Conservation (phyloP, 2,329 filamentous ascomycete genomes). For the Aspergillus versicolor region DNA sequence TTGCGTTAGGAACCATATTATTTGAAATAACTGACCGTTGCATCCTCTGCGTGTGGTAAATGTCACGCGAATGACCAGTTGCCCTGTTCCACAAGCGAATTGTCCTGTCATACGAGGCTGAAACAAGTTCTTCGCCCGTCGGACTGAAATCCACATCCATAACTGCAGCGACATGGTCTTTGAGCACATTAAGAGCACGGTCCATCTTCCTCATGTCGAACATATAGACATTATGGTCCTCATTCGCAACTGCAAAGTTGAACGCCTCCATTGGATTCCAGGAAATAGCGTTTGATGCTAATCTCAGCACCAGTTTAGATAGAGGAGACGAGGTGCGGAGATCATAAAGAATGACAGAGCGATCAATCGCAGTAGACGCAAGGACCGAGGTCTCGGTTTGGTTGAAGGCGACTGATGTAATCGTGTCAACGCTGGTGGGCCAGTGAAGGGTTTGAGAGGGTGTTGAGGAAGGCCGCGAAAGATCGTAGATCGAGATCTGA, state of each 20-base stretch:
- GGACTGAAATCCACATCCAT: slow-evolving; percentile 97
- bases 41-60: slow-evolving; percentile 98
- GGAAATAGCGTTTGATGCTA: slow-evolving; percentile 77
- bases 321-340: slow-evolving; percentile 82
- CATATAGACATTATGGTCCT: slow-evolving; percentile 89
- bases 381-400: slow-evolving; percentile 90
- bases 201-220: slow-evolving; percentile 94
- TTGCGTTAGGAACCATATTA: background rate
- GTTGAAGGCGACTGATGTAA: slow-evolving; percentile 86
- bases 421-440: slow-evolving; percentile 87
- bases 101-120: slow-evolving; percentile 84
- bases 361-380: slow-evolving; percentile 79
- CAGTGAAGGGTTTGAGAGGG: slow-evolving; percentile 80
- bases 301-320: slow-evolving; percentile 74
- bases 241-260: slow-evolving; percentile 88
- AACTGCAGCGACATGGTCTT: slow-evolving; percentile 85
- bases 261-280: slow-evolving; percentile 98
- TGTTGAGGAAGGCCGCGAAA: slow-evolving; percentile 72
- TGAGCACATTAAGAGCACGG: slow-evolving; percentile 82
- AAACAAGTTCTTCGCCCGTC: slow-evolving; percentile 90
- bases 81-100: slow-evolving; percentile 80
- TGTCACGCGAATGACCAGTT: slow-evolving; percentile 80
- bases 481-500: slow-evolving; percentile 83
- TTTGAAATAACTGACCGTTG: slow-evolving; percentile 54
- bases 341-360: slow-evolving; percentile 87